phyloP scores from a whole-genome alignment of 495 filamentous ascomycete species.

The Penicillium paradoxum region DNA sequence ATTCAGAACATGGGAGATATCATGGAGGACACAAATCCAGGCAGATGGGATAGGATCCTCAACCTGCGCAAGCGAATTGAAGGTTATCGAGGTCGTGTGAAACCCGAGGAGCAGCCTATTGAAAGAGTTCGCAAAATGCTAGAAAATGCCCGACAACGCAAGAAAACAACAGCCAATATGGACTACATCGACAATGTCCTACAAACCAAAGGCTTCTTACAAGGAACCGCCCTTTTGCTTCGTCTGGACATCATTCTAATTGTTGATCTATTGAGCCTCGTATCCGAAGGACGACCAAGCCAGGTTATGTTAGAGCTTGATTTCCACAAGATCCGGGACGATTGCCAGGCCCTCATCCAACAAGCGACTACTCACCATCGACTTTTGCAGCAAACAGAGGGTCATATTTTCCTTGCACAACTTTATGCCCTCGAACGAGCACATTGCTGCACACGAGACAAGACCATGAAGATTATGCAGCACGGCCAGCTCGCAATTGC shows the following conservation, averaged over 20 bases:
- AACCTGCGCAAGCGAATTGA: slow-evolving; percentile 38
- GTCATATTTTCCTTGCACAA: slow-evolving; percentile 31
- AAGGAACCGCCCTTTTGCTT: slow-evolving; percentile 47
- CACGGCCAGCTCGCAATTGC: slow-evolving; percentile 12
- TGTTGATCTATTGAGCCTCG: slow-evolving; percentile 27
- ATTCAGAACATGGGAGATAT: slow-evolving; percentile 1
- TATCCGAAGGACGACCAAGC: slow-evolving; percentile 32
- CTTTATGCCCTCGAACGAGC: slow-evolving; percentile 34
- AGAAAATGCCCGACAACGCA: slow-evolving; percentile 40
- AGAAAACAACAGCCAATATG: slow-evolving; percentile 33
- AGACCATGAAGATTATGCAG: background rate
- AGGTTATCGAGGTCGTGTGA: slow-evolving; percentile 40
- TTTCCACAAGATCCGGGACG: slow-evolving; percentile 32
- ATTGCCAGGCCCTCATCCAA: slow-evolving; percentile 17
- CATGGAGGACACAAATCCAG: background rate
- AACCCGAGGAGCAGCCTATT: slow-evolving; percentile 57
- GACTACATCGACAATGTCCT: slow-evolving; percentile 37
- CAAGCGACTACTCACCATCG: slow-evolving; percentile 7
- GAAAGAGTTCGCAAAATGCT: slow-evolving; percentile 51
- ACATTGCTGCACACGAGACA: background rate
- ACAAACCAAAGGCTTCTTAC: slow-evolving; percentile 44
- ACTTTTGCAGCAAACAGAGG: slow-evolving; percentile 24
- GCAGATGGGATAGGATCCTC: slow-evolving; percentile 37
- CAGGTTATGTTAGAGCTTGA: slow-evolving; percentile 22
- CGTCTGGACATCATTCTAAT: slow-evolving; percentile 54